Evolutionary conservation across 345 rosid species (phyloP).

Genomic region (Citrus trifoliata): DNA sequence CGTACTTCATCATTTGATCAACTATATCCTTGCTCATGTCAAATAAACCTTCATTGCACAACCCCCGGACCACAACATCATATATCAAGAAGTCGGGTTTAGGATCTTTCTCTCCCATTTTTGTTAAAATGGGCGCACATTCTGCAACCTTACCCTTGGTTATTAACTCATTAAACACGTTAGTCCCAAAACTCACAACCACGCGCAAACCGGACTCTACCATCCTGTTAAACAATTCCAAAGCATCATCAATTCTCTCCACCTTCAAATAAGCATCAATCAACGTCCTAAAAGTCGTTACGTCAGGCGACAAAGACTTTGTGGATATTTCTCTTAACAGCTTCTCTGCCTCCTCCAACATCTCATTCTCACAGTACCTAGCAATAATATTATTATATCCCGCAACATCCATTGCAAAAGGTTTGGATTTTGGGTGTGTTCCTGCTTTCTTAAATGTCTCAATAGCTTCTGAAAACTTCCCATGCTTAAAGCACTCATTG

Average conservation of each 20-base stretch:
- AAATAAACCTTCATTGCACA: conserved; percentile 63
- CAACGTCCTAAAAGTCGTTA: conserved; percentile 61
- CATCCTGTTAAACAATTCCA: conserved; percentile 59
- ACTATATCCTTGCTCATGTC: conserved; percentile 52
- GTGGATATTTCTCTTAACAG: conserved; percentile 52
- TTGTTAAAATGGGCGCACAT: conserved; percentile 59
- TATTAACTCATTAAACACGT: conserved; percentile 66
- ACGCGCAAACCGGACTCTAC: conserved; percentile 76
- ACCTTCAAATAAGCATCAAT: conserved; percentile 74
- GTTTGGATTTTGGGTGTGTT: conserved; percentile 59
- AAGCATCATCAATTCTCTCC: conserved; percentile 69
- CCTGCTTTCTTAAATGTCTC: conserved; percentile 70
- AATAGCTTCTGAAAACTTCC: conserved; percentile 55
- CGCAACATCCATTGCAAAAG: conserved; percentile 80
- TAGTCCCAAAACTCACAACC: conserved; percentile 79
- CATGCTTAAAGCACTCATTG: conserved; percentile 86
- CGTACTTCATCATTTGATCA: conserved; percentile 64
- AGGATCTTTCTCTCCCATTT: conserved; percentile 91
- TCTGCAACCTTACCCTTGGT: conserved; percentile 68
- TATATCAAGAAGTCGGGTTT: conserved; percentile 83
- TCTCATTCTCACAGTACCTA: conserved; percentile 70
- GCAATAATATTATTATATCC: conserved; percentile 76
- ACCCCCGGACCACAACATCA: conserved; percentile 82
- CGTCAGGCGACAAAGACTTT: conserved; percentile 76
- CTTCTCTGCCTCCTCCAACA: conserved; percentile 72